Evolutionary conservation across 352 stramenopile species (phyloP).

Genomic region (Globisporangium yorkense): DNA sequence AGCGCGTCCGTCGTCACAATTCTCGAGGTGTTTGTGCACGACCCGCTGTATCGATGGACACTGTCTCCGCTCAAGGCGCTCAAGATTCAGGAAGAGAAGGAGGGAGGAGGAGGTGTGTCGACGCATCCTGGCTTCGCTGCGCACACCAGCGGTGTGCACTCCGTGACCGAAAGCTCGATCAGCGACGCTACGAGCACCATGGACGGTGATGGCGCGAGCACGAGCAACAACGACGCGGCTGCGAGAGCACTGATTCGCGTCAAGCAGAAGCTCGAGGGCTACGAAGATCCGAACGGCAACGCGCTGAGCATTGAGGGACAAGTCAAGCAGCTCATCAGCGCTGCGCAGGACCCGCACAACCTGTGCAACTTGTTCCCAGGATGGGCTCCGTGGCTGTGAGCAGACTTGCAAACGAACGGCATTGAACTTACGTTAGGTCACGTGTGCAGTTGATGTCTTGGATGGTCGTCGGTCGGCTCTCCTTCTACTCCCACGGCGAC

Average conservation of each 20-base stretch:
- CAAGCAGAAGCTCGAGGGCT: constrained; percentile 98
- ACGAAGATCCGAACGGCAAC: constrained; percentile 95
- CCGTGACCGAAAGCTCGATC: neutral
- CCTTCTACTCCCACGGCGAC: constrained; percentile 13
- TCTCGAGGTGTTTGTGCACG: constrained; percentile 97
- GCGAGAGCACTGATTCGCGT: constrained; percentile 93
- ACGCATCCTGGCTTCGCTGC: neutral
- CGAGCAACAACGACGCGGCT: constrained; percentile 79
- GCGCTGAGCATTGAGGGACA: constrained; percentile 97
- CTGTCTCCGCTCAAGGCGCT: constrained; percentile 89
- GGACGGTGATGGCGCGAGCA: neutral
- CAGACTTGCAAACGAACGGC: neutral
- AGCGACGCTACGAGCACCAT: neutral
- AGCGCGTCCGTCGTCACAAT: constrained; percentile 95
- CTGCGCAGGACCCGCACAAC: constrained; percentile 94
- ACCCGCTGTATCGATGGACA: constrained; percentile 99
- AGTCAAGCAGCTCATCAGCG: constrained; percentile 97
- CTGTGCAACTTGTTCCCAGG: constrained; percentile 94
- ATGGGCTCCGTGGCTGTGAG: constrained; percentile 94
- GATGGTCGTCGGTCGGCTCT: no score
- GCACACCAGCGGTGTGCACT: neutral
- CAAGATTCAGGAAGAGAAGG: constrained; percentile 66
- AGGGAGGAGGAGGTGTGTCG: constrained; percentile 6
- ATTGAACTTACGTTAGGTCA: no score
- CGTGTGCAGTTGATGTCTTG: no score